Evolutionary conservation across 345 rosid genomes (phyloP).

Genomic region (Trapa incisa): DNA sequence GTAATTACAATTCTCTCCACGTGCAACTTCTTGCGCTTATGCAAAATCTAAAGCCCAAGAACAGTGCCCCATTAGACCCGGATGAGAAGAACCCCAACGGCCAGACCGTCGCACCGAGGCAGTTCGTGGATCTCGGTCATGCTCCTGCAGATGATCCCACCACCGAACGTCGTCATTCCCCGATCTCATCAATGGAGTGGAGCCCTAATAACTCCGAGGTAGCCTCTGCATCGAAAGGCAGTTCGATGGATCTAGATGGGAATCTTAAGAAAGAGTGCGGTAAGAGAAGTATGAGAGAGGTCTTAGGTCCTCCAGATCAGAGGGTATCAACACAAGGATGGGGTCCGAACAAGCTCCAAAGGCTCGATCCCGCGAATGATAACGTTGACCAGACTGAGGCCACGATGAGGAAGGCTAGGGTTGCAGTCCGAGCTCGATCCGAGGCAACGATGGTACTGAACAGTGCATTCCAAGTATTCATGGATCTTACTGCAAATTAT

Average conservation of each 20-base stretch:
- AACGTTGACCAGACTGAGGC: conserved; percentile 53
- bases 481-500: neutral
- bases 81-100: conserved; percentile 11
- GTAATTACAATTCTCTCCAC: conserved; percentile 33
- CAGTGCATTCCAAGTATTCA: neutral
- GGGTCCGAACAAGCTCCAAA: conserved; percentile 29
- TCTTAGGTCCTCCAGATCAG: too few species aligned
- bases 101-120: conserved; percentile 25
- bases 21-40: conserved; percentile 24
- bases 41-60: conserved; percentile 17
- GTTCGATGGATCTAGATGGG: conserved; percentile 8
- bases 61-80: conserved; percentile 2
- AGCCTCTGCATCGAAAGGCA: conserved; percentile 12
- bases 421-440: conserved; percentile 54
- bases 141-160: conserved; percentile 13
- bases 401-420: conserved; percentile 57
- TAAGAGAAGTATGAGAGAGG: conserved; percentile 1
- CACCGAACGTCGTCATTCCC: conserved; percentile 21
- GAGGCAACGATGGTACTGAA: conserved; percentile 19
- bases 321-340: neutral
- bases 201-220: conserved; percentile 14
- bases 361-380: conserved; percentile 26
- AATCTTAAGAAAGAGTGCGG: conserved; percentile 16
- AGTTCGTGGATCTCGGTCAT: conserved; percentile 43
- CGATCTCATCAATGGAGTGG: conserved; percentile 35